Conservation (phyloP, 495 filamentous ascomycete species). For the Penicillium crystallinum region DNA sequence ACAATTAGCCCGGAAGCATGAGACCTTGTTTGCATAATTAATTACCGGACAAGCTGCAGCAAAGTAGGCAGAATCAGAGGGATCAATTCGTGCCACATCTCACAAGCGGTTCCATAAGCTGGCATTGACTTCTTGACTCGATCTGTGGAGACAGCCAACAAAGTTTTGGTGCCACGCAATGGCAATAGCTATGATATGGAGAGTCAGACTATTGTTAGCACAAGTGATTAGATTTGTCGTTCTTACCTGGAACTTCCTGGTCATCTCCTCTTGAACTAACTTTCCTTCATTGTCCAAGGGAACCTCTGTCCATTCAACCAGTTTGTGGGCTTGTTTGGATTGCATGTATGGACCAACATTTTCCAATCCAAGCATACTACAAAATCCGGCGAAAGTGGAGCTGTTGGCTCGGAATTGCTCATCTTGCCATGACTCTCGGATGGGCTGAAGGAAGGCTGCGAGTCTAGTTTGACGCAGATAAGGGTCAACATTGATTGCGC, state of each 20-base stretch:
- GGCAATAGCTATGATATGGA: conserved; percentile 56
- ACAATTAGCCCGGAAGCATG: conserved; percentile 3
- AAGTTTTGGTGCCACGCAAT: conserved; percentile 78
- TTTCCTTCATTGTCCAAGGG: conserved; percentile 74
- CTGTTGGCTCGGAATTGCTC: conserved; percentile 60
- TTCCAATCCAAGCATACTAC: conserved; percentile 69
- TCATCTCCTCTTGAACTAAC: conserved; percentile 67
- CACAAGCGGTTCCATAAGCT: conserved; percentile 63
- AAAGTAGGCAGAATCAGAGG: conserved; percentile 80
- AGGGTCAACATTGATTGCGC: conserved; percentile 67
- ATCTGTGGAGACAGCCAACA: conserved; percentile 85
- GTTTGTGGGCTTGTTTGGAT: conserved; percentile 62
- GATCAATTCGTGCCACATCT: conserved; percentile 77
- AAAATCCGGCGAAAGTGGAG: conserved; percentile 74
- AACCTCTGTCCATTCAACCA: conserved; percentile 77
- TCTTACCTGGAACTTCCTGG: conserved; percentile 58
- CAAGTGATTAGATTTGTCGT: no score
- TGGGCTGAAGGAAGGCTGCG: conserved; percentile 67
- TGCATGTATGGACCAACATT: conserved; percentile 76
- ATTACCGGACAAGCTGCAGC: conserved; percentile 74
- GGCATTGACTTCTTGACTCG: conserved; percentile 66
- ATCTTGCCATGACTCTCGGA: conserved; percentile 76
- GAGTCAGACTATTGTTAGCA: conserved; percentile 4
- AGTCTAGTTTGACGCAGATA: conserved; percentile 59
- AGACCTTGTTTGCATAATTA: neutral